Conservation (phyloP, 2,329 filamentous ascomycete genomes). For the Hyphodiscus sp. region DNA sequence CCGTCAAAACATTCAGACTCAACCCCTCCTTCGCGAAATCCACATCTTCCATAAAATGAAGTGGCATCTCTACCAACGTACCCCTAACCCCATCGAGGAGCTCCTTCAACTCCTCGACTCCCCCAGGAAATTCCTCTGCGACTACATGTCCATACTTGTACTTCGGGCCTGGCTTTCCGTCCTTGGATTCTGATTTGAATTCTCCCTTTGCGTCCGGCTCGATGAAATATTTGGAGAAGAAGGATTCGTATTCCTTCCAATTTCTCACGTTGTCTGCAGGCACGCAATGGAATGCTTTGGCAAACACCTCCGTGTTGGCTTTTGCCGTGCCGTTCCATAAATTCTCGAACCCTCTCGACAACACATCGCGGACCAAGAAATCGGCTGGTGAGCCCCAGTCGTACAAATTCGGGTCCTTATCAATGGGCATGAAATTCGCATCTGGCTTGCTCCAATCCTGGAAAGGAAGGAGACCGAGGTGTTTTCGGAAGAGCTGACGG, state of each 20-base stretch:
- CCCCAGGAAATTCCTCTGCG: conserved; percentile 67
- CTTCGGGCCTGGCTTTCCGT: conserved; percentile 32
- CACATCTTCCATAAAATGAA: conserved; percentile 75
- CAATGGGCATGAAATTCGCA: conserved; percentile 71
- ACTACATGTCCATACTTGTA: conserved; percentile 87
- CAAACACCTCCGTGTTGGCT: conserved; percentile 75
- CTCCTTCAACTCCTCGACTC: conserved; percentile 67
- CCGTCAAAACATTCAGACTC: conserved; percentile 63
- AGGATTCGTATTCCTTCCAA: conserved; percentile 69
- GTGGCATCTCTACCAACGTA: conserved; percentile 80
- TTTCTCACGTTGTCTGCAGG: conserved; percentile 61
- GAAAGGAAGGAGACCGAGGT: conserved; percentile 74
- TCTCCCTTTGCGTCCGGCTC: conserved; percentile 41
- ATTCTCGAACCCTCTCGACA: conserved; percentile 59
- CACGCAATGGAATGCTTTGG: conserved; percentile 73
- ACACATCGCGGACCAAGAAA: conserved; percentile 65
- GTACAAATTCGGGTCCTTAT: conserved; percentile 63
- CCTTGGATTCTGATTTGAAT: conserved; percentile 35
- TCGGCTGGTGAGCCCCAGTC: conserved; percentile 65
- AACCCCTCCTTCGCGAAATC: conserved; percentile 83
- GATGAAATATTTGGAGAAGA: conserved; percentile 63
- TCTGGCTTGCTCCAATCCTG: conserved; percentile 63
- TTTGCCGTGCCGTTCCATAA: conserved; percentile 69
- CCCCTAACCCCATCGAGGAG: conserved; percentile 61
- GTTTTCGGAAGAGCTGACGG: conserved; percentile 83